These are phyloP conservation scores for Chaetoceros tenuissimus DNA, from an alignment of 108 stramenopile genomes.

Conservation along the genomic window DNA sequence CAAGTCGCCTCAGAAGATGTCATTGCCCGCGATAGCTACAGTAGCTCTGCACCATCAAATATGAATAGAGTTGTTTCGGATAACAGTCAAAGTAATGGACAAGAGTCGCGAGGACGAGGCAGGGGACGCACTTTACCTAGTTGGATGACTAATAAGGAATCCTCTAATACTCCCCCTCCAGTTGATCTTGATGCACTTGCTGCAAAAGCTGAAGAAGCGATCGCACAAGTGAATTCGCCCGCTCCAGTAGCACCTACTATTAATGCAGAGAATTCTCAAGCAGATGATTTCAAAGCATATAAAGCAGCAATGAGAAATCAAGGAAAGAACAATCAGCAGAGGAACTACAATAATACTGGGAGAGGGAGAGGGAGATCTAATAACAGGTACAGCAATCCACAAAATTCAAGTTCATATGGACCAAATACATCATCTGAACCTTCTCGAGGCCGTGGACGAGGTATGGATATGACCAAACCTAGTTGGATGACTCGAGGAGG, in stretches of 20 bases:
- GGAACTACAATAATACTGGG: too few relatives aligned
- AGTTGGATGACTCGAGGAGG: conserved; percentile 31
- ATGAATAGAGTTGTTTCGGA: background rate
- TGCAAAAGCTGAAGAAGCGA: background rate
- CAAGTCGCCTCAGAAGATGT: too few relatives aligned
- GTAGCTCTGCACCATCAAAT: background rate
- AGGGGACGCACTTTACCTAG: conserved; percentile 24
- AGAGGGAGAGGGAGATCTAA: too few relatives aligned
- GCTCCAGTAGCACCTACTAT: too few relatives aligned
- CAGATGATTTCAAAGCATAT: background rate
- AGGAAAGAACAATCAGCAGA: too few relatives aligned
- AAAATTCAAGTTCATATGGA: too few relatives aligned
- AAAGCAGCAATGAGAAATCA: background rate
- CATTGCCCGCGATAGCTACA: too few relatives aligned
- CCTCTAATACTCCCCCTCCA: background rate
- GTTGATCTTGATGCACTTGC: background rate
- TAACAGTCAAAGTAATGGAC: conserved; percentile 1
- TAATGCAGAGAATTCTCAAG: background rate
- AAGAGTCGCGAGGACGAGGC: conserved; percentile 23
- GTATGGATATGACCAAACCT: conserved; percentile 15
- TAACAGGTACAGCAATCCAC: too few relatives aligned
- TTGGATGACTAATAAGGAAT: conserved; percentile 24
- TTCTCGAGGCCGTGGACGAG: conserved; percentile 33
- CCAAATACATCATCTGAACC: too few relatives aligned
- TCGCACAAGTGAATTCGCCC: too few relatives aligned